Base-by-base conservation (phyloP, 495 filamentous ascomycete species). In the Amniculicola lignicola region DNA sequence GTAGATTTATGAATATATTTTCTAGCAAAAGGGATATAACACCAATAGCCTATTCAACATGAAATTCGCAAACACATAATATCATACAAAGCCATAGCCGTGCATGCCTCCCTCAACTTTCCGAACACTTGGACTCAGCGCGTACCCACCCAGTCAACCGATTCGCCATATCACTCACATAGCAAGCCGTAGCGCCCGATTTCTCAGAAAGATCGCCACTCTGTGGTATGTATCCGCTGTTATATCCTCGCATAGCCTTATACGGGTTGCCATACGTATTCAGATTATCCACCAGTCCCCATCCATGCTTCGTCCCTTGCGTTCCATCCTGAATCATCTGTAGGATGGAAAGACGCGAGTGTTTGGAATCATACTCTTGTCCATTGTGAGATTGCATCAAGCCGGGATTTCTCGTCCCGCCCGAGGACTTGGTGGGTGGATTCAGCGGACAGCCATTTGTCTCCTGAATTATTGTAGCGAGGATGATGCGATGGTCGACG, bases 141-240 rank as follows among this genome's bases (percentile, higher is more conserved):
- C 69, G 57, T 7, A 64, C 51, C 71, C 70, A 72, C 12, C 70
- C 70, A 14, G 54, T 68, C 50, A 73, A 46, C 15, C 72, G 55
- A 54, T 74, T 74, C 15, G 72, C 71, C 31, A 74, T 59, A 37
- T 74, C 71, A 21, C 56, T 66, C 35, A 74, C 71, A 43, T 74
- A 74, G 37, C 56, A 58, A 31, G 51, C 51, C 18, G 70, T 70
- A 4, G 72, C 72, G 25, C 62, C 64, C 2, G 24, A 3, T 4
- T 48, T 48, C 33, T 74, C 55, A 16, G 51, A 59, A 19, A 74
- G 57, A 54, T 74, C 51, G 10, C 31, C 37, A 27, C 51, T 55
- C 38, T 53, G 47, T 52, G 71, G 62, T 12, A 72, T 62, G 16
- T 45, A 48, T 9, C 72, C 71, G 14, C 69, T 71, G 39, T 74